Conservation (phyloP, 352 stramenopile species). For the Aphanomyces euteiches region DNA sequence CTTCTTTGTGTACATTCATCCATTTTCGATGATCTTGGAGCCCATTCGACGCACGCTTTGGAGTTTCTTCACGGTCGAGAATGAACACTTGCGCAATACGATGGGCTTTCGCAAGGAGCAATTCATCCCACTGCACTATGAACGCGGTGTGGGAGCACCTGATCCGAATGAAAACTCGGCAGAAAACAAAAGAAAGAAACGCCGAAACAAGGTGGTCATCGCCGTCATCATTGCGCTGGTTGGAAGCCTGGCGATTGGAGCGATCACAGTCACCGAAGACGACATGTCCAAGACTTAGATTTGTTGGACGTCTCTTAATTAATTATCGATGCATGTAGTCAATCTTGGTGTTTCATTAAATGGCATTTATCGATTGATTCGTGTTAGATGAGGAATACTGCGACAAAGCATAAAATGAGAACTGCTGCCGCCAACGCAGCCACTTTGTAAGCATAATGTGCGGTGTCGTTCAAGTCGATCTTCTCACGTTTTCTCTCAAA, state of each 20-base stretch:
- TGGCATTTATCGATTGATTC: no score
- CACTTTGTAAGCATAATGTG: conserved; percentile 11
- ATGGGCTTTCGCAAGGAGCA: conserved; percentile 77
- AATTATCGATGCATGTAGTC: no score
- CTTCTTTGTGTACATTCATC: conserved; percentile 74
- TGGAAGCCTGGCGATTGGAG: conserved; percentile 16
- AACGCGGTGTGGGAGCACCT: conserved; percentile 53
- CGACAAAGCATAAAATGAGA: neutral
- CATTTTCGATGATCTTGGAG: conserved; percentile 82
- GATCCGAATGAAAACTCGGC: conserved; percentile 36
- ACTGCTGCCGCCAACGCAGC: neutral
- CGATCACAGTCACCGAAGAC: conserved; percentile 27
- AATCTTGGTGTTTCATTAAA: no score
- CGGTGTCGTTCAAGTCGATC: neutral
- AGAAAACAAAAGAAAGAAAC: conserved; percentile 30
- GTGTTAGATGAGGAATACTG: conserved; percentile 3
- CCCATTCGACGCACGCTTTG: conserved; percentile 81
- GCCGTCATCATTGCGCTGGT: conserved; percentile 18
- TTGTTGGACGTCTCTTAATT: neutral
- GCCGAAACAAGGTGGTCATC: conserved; percentile 21
- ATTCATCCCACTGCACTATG: conserved; percentile 82
- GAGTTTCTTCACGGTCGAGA: conserved; percentile 84
- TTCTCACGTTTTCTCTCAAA: conserved; percentile 30
- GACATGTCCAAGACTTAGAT: neutral
- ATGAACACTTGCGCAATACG: conserved; percentile 83